Percentiles rank a stretch among this genome's conserved stretches.
Conservation (phyloP, 148 eudicot genomes). For the Persicaria tinctoria region DNA sequence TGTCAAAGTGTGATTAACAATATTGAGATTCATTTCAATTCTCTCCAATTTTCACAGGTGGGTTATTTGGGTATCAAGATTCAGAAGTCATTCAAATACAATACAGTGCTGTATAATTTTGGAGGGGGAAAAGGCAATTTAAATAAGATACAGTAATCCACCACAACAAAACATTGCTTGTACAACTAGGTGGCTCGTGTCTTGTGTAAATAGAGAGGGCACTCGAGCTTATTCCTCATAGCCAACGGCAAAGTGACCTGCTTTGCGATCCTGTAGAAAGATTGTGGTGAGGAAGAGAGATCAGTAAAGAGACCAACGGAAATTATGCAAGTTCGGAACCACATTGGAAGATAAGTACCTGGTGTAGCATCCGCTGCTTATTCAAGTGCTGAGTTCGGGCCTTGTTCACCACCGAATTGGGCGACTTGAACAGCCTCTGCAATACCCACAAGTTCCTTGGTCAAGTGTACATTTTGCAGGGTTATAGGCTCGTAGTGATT, state of each 20-base stretch:
- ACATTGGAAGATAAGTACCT: constrained; percentile 28
- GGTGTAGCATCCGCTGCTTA: constrained; percentile 60
- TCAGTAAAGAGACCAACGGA: neutral
- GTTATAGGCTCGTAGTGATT: neutral
- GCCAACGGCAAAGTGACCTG: constrained; percentile 46
- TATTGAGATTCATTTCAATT: too few species aligned
- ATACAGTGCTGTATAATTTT: neutral
- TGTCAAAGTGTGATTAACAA: too few species aligned
- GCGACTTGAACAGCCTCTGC: constrained; percentile 79
- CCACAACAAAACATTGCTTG: neutral
- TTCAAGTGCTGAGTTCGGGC: constrained; percentile 74
- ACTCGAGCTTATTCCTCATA: constrained; percentile 12
- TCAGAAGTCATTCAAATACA: neutral
- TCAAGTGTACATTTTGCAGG: neutral
- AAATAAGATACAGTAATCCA: neutral
- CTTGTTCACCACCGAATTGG: constrained; percentile 67
- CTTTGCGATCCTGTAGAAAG: constrained; percentile 40
- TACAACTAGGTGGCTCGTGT: neutral
- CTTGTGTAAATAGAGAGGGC: neutral
- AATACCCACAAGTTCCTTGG: neutral
- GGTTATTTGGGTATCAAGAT: too few species aligned
- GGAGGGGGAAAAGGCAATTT: neutral
- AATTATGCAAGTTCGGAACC: neutral
- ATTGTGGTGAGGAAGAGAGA: neutral
- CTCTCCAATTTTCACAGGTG: too few species aligned